A percentile compares a stretch with the other conserved stretches of the same genome.
phyloP scores from a whole-genome alignment of 2,329 filamentous ascomycete genomes.

The Exophiala bonariae region DNA sequence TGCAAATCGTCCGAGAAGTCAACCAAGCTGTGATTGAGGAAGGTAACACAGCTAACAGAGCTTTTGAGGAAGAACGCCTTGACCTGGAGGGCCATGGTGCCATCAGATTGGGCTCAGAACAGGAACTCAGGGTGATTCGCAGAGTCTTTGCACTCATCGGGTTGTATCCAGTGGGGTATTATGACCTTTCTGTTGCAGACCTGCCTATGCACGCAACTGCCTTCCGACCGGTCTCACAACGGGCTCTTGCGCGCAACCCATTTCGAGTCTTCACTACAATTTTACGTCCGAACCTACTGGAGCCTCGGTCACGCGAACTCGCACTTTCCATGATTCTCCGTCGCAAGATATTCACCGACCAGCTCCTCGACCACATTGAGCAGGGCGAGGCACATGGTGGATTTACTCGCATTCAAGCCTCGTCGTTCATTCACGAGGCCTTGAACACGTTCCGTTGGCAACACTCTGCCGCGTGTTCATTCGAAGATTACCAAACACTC shows the following conservation, averaged over 20 bases:
- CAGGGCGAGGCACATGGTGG: too few relatives aligned
- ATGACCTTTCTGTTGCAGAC: not conserved
- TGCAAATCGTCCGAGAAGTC: not conserved
- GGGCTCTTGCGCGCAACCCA: not conserved
- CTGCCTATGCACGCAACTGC: not conserved
- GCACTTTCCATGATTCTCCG: not conserved
- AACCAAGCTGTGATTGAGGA: not conserved
- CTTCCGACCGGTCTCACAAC: too few relatives aligned
- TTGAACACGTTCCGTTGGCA: too few relatives aligned
- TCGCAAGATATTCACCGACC: not conserved
- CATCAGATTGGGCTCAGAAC: not conserved
- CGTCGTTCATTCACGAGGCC: too few relatives aligned
- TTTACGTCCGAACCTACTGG: not conserved
- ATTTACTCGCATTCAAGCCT: too few relatives aligned
- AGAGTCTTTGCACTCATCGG: not conserved
- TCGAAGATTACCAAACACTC: too few relatives aligned
- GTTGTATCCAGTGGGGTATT: not conserved
- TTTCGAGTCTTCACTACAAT: not conserved
- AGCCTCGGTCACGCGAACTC: not conserved
- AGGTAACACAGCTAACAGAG: not conserved
- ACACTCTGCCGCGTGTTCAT: too few relatives aligned
- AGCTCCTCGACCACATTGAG: not conserved
- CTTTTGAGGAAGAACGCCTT: not conserved
- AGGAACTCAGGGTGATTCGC: not conserved
- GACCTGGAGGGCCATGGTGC: not conserved